phyloP scores from a whole-genome alignment of 306 rosid species.

The Cotoneaster glaucophyllus region DNA sequence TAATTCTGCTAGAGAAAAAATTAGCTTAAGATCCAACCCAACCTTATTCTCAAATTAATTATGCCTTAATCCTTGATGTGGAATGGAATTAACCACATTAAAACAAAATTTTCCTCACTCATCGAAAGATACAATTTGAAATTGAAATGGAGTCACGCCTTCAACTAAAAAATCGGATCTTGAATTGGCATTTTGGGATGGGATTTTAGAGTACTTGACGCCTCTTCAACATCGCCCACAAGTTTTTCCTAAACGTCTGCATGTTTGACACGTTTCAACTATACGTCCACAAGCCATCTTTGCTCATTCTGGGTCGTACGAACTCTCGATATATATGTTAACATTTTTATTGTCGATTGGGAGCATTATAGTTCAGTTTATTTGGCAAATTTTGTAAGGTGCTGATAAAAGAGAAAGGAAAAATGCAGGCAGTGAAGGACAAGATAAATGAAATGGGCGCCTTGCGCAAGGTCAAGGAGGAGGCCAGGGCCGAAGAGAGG shows the following conservation, averaged over 20 bases:
- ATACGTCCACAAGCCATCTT: neutral
- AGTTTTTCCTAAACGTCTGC: neutral
- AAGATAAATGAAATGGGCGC: conserved; percentile 43
- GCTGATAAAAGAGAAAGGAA: neutral
- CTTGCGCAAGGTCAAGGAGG: conserved; percentile 54
- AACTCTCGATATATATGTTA: neutral
- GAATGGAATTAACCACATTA: neutral
- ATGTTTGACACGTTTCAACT: neutral
- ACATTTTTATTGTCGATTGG: neutral
- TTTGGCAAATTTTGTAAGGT: neutral
- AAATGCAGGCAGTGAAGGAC: conserved; percentile 77
- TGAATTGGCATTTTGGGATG: neutral
- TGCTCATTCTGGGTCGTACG: neutral
- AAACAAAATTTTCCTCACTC: neutral
- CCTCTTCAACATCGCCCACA: neutral
- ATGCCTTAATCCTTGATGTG: no score
- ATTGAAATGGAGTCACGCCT: neutral
- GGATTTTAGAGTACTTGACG: neutral
- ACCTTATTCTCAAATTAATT: no score
- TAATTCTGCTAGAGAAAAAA: no score
- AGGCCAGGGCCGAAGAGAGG: conserved; percentile 70
- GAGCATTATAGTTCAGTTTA: neutral
- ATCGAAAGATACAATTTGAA: neutral
- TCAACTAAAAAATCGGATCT: neutral
- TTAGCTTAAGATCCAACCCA: no score